phyloP scores from a whole-genome alignment of 768 basidiomycete genomes.

The Mycena chlorophos region DNA sequence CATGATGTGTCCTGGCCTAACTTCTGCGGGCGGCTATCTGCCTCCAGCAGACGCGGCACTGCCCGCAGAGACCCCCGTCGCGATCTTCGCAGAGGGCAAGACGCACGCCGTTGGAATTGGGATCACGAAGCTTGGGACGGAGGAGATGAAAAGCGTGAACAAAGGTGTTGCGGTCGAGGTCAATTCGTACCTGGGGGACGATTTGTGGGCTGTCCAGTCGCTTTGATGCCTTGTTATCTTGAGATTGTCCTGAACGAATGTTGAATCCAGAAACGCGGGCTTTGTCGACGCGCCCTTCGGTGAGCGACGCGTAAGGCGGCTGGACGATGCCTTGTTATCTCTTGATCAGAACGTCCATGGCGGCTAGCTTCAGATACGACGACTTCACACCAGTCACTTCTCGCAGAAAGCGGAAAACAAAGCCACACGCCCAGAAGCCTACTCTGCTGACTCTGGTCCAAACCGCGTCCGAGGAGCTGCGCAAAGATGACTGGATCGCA shows the following conservation, averaged over 20 bases:
- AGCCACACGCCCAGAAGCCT: constrained; percentile 29
- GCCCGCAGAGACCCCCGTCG: constrained; percentile 76
- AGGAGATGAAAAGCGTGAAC: constrained; percentile 87
- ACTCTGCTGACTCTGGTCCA: constrained; percentile 42
- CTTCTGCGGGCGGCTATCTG: constrained; percentile 86
- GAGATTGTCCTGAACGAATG: no score
- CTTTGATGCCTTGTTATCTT: constrained; percentile 48
- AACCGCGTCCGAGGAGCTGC: constrained; percentile 47
- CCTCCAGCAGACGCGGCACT: constrained; percentile 72
- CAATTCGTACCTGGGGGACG: constrained; percentile 83
- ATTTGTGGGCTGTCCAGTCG: constrained; percentile 73
- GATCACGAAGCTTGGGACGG: constrained; percentile 75
- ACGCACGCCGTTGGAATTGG: constrained; percentile 89
- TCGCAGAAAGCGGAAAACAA: constrained; percentile 54
- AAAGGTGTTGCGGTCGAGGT: constrained; percentile 91
- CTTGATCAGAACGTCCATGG: constrained; percentile 2
- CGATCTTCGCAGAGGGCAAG: constrained; percentile 94
- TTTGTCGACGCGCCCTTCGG: no score
- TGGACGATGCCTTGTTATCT: no score
- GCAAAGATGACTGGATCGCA: constrained; percentile 52
- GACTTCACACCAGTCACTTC: constrained; percentile 53
- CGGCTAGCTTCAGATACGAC: constrained; percentile 40
- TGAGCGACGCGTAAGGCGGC: no score
- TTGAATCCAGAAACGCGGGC: no score
- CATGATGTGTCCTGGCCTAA: constrained; percentile 98